phyloP scores from a whole-genome alignment of 2,329 filamentous ascomycete species.

The Ceratocystis alfenasii region DNA sequence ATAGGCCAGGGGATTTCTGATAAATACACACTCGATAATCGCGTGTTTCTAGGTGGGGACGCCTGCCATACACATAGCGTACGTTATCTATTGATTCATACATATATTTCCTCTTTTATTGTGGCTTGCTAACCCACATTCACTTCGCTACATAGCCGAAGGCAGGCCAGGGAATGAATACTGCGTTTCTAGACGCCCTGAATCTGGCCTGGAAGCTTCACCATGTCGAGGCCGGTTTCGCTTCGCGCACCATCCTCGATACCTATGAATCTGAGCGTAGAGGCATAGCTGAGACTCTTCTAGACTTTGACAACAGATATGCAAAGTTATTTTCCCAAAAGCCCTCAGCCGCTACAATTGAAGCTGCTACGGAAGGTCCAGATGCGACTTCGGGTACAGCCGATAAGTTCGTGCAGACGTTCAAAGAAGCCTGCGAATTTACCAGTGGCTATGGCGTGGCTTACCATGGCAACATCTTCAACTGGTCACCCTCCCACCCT shows the following conservation, averaged over 20 bases:
- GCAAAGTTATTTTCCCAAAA: constrained; percentile 79
- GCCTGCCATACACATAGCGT: constrained; percentile 70
- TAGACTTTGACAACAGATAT: constrained; percentile 81
- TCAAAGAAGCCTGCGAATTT: constrained; percentile 86
- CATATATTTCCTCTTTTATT: constrained; percentile 24
- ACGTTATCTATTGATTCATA: constrained; percentile 28
- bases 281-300: constrained; percentile 67
- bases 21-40: constrained; percentile 52
- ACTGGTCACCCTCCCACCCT: constrained; percentile 65
- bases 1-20: constrained; percentile 64
- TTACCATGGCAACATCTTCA: constrained; percentile 70
- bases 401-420: constrained; percentile 76
- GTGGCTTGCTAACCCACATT: constrained; percentile 27
- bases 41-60: constrained; percentile 64
- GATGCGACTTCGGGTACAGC: constrained; percentile 22
- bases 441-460: constrained; percentile 85
- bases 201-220: constrained; percentile 97
- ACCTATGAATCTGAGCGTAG: constrained; percentile 84
- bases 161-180: constrained; percentile 71
- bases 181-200: constrained; percentile 65
- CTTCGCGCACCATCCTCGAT: constrained; percentile 58
- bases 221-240: constrained; percentile 73
- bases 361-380: constrained; percentile 43
- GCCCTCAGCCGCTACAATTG: constrained; percentile 60
- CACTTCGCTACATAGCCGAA: constrained; percentile 43